A percentile compares a stretch with the other conserved stretches of the same genome.
Conservation (phyloP, 768 basidiomycete species). For the Boletus pseudopeckii region DNA sequence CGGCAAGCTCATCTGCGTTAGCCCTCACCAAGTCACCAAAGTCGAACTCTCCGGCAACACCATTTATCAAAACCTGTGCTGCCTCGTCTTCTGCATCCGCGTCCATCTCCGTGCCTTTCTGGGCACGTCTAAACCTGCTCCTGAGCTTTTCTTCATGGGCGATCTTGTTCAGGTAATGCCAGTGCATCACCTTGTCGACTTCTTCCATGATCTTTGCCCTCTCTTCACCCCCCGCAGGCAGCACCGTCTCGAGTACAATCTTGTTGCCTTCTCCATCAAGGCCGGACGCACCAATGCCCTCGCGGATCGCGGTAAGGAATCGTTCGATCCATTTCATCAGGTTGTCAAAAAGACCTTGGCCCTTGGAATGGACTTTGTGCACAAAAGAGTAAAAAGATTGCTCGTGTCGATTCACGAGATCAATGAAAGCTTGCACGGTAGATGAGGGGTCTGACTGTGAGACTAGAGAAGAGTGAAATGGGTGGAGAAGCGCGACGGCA, state of each 20-base stretch:
- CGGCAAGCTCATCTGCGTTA: constrained; percentile 78
- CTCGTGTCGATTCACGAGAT: constrained; percentile 91
- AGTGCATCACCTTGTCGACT: constrained; percentile 83
- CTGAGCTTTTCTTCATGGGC: constrained; percentile 89
- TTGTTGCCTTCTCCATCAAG: constrained; percentile 11
- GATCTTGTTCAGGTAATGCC: constrained; percentile 94
- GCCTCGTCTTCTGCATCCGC: constrained; percentile 76
- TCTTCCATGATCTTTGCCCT: constrained; percentile 77
- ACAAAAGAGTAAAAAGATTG: constrained; percentile 96
- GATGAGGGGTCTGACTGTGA: constrained; percentile 77
- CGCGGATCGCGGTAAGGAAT: constrained; percentile 86
- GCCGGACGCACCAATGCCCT: constrained; percentile 63
- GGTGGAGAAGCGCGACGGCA: background rate
- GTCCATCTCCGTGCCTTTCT: constrained; percentile 40
- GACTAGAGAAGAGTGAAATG: constrained; percentile 41
- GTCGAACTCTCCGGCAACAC: constrained; percentile 76
- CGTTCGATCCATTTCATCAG: constrained; percentile 98
- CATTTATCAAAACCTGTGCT: constrained; percentile 74
- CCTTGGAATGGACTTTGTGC: constrained; percentile 97
- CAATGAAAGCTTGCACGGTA: constrained; percentile 91
- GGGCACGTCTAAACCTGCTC: constrained; percentile 71
- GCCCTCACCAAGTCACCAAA: constrained; percentile 77
- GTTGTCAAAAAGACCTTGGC: constrained; percentile 87
- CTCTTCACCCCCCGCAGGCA: constrained; percentile 79
- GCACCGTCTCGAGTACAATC: constrained; percentile 82